Percentiles rank a stretch among this genome's conserved stretches.
Conservation (phyloP, 208 protist genomes). For the Leishmania guyanensis region DNA sequence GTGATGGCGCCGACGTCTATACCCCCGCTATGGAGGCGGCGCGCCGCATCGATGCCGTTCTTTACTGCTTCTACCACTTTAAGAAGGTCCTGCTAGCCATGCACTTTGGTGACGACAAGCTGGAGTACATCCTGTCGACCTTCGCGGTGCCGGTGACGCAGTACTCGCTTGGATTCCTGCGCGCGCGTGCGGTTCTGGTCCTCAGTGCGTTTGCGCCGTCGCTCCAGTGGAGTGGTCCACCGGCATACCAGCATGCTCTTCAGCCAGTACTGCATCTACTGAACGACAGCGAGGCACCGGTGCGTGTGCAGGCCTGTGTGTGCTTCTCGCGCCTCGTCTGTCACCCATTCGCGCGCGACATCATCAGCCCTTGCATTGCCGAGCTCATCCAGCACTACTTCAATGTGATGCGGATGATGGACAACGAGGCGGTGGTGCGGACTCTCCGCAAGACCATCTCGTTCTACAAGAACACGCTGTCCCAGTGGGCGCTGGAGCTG, state of each 20-base stretch:
- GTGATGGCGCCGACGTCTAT: slow-evolving; percentile 32
- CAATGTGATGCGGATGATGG: slow-evolving; percentile 87
- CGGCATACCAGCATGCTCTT: slow-evolving; percentile 65
- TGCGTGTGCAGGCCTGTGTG: slow-evolving; percentile 88
- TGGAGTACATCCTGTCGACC: slow-evolving; percentile 81
- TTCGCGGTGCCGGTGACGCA: slow-evolving; percentile 76
- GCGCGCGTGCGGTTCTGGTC: slow-evolving; percentile 79
- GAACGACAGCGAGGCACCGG: slow-evolving; percentile 81
- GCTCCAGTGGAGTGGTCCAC: slow-evolving; percentile 73
- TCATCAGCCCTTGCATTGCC: slow-evolving; percentile 86
- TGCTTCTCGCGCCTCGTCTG: slow-evolving; percentile 85
- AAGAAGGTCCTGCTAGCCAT: slow-evolving; percentile 53
- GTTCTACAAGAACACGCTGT: slow-evolving; percentile 84
- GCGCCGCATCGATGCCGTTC: slow-evolving; percentile 69
- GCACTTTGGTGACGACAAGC: slow-evolving; percentile 64
- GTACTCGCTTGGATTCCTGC: slow-evolving; percentile 81
- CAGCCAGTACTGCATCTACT: slow-evolving; percentile 71
- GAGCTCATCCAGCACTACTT: slow-evolving; percentile 93
- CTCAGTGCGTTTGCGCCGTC: slow-evolving; percentile 64
- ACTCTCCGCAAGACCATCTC: slow-evolving; percentile 89
- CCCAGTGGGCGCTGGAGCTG: slow-evolving; percentile 85
- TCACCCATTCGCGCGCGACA: slow-evolving; percentile 58
- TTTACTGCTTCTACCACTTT: slow-evolving; percentile 82
- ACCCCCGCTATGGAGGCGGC: slow-evolving; percentile 44
- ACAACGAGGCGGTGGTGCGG: slow-evolving; percentile 89